Percentiles rank a stretch among this genome's conserved stretches.
Evolutionary conservation across 495 filamentous ascomycete genomes (phyloP).

Genomic region (Hypoxylon crocopeplum): DNA sequence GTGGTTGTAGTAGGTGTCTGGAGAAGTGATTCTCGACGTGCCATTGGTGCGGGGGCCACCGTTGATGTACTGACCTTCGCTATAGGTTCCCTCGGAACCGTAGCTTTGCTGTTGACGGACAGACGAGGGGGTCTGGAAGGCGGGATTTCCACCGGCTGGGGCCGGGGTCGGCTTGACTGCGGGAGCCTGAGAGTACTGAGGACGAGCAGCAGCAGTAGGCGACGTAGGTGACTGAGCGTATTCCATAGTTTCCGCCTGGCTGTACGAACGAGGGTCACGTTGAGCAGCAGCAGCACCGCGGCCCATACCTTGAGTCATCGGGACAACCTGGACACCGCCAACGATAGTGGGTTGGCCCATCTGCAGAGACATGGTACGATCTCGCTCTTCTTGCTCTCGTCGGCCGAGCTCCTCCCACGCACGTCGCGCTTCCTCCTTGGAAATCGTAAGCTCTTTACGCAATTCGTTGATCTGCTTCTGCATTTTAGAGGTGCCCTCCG

Average conservation of each 20-base stretch:
- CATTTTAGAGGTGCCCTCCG: constrained; percentile 68
- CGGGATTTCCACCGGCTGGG: constrained; percentile 25
- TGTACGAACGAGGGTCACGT: constrained; percentile 47
- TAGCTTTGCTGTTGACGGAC: constrained; percentile 48
- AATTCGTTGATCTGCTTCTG: constrained; percentile 84
- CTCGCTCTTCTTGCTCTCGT: constrained; percentile 93
- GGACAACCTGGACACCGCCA: constrained; percentile 94
- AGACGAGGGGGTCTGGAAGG: constrained; percentile 39
- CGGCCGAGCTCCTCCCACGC: constrained; percentile 98
- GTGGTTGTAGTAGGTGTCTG: constrained; percentile 47
- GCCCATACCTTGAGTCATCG: constrained; percentile 81
- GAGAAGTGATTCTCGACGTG: constrained; percentile 45
- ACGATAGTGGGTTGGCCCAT: constrained; percentile 89
- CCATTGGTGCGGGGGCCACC: constrained; percentile 32
- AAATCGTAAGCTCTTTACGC: constrained; percentile 89
- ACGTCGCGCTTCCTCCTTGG: constrained; percentile 92
- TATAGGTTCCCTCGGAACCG: constrained; percentile 60
- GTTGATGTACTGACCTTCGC: constrained; percentile 64
- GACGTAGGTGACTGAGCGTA: constrained; percentile 45
- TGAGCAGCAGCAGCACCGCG: constrained; percentile 66
- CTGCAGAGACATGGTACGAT: constrained; percentile 81
- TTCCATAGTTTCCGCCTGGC: constrained; percentile 48
- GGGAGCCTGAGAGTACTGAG: constrained; percentile 50
- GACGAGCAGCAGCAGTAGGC: constrained; percentile 37
- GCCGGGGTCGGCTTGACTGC: constrained; percentile 42